Evolutionary conservation across 208 protist genomes (phyloP), one percentile per base, ranked within the genome.

Genomic region (Acanthamoeba quina): DNA sequence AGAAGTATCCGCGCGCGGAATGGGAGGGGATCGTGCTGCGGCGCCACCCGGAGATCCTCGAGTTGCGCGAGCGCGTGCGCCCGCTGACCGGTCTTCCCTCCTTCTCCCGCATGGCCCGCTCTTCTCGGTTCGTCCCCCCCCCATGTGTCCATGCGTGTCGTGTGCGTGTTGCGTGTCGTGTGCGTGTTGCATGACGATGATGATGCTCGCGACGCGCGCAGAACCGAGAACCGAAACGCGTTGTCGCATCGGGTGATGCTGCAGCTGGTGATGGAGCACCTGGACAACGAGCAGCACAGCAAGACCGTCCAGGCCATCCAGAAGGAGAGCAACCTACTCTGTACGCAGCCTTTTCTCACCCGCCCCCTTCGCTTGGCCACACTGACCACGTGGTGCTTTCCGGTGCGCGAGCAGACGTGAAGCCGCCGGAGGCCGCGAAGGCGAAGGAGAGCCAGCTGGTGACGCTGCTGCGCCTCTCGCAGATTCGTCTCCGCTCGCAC

Each of bases 21-120:
- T n/a, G n/a, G n/a, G n/a, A n/a, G n/a, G n/a, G n/a, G n/a, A n/a
- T n/a, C n/a, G n/a, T n/a, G 60, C 3, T 3, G 60, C 3, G 6
- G 3, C 17, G 60, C 1, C 60, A 3, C 17, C 5, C 3, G 5
- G 2, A 3, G 3, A 3, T 5, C 6, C 6, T 5, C 60, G 2
- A 66, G 17, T n/a, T 19, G 60, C 60, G 60, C 6, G 60, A 5
- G 17, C 60, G 6, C 44, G 58, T 95, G 0, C 88, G 95, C 54
- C 95, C 95, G 72, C 62, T 96, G 2, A 90, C 52, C n/a, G 85
- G 85, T 41, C 26, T 54, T 9, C 58, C 29, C 7, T 91, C 85
- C 19, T 91, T 91, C 37, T 66, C 58, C 17, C 85, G 54, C 52
- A 74, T 74, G 85, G 62, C 41, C 21, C 70, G 70, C 34, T 52